Base-by-base conservation (phyloP, 345 rosid species). In the Ceriops tagal region DNA sequence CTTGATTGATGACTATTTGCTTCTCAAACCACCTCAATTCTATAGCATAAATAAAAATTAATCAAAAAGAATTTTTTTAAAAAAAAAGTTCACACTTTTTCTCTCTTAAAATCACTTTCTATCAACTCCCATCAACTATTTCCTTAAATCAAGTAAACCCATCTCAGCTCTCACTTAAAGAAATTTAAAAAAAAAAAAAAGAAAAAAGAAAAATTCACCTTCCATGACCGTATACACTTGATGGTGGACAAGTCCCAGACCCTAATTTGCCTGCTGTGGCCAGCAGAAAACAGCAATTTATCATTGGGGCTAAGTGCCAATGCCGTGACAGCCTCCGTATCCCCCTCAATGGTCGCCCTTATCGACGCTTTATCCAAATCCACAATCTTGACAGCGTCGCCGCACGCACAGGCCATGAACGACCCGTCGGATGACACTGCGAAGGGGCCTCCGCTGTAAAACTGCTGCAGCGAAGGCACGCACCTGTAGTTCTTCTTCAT, bases 401-500 rank as follows among this genome's bases (percentile, higher is more conserved):
- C 93, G 62, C 92, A 87, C 3, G 90, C 82, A 69, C 99, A 95
- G 9, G 75, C 92, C 34, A 95, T 78, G 67, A 95, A 92, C 22
- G 92, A 88, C 27, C 89, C 91, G 53, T 88, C 90, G 3, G 96
- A 87, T 4, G 97, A 85, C 37, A 95, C 93, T 7, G 75, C 79
- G 72, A 92, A 83, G 0, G 99, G 96, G 1, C 96, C 99, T 2
- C 97, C 98, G n/a, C 84, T 74, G 77, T 93, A 93, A 78, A 93
- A 92, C 71, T 93, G 97, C 73, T 88, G 89, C 34, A 91, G 76
- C 18, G 92, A 83, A 24, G 85, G 83, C 30, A 80, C 81, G 82
- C 96, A 79, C 16, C 83, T 68, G 79, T 88, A 93, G 80, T 75
- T 93, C 78, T 79, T 89, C 88, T 92, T 93, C 19, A 81, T 31